Base-by-base conservation (phyloP, 768 basidiomycete species). In the Suillus cothurnatus region DNA sequence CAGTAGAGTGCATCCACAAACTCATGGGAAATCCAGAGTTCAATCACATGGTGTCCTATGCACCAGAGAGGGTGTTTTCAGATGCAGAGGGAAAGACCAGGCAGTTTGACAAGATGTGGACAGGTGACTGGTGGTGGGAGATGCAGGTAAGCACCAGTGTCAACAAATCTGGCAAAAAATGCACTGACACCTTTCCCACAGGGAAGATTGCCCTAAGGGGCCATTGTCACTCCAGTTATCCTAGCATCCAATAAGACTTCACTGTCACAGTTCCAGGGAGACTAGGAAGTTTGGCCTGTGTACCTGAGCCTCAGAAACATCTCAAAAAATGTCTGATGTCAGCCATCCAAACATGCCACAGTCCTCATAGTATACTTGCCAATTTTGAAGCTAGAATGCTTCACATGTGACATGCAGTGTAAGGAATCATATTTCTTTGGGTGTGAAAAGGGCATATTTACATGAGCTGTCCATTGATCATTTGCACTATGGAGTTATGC, bases 281-380 rank as follows among this genome's bases (percentile, higher is more conserved):
- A 43, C 8, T 21, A 43, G 19, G 43, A 43, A 21, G 43, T 43
- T 8, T 43, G 43, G 43, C 43, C 43, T 4, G 8, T 43, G 6
- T 43, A 43, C 43, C 8, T 43, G 19, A 43, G 7, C 2, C 43
- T 43, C 7, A 21, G 19, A 2, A 43, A 43, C 43, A 43, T 43
- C 19, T 21, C 19, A 4, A 43, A 43, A 43, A 3, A 43, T 3
- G 4, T 43, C 3, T 8, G 8, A 8, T 7, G 19, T 43, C 43
- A 43, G 43, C 43, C 43, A 43, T 43, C 43, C 0, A 43, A 43
- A 21, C 43, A 21, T 3, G 19, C 43, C 7, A 21, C 15, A 38
- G 2, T 43, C 1, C 69, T 82, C 0, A n/a, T 85, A 0, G 82
- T 71, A 0, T 84, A 84, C 64, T 73, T 84, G 1, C 77, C 81